Percentiles rank a stretch among this genome's conserved stretches.
These are phyloP conservation scores for Oryza australiensis DNA, from an alignment of 176 grass and related monocot species.

Conservation along the genomic window DNA sequence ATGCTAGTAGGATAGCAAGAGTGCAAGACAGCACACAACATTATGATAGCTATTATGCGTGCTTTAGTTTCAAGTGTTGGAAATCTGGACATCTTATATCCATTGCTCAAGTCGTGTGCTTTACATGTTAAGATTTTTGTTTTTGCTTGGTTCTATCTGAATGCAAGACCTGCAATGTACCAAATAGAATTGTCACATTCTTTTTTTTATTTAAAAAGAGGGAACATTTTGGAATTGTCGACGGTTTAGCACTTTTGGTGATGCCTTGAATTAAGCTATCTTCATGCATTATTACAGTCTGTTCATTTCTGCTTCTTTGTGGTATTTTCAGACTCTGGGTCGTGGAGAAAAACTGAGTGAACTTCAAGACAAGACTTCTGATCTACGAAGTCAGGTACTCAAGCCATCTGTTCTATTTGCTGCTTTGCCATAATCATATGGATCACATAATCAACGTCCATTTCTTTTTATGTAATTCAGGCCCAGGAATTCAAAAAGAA, in stretches of 20 bases:
- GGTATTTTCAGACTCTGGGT: slow-evolving; percentile 64
- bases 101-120: background rate
- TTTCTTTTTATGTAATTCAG: slow-evolving; percentile 43
- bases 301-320: background rate
- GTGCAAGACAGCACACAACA: background rate
- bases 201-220: background rate
- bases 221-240: background rate
- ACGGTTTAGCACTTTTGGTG: background rate
- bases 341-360: slow-evolving; percentile 80
- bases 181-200: background rate
- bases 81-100: background rate
- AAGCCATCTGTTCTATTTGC: background rate
- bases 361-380: slow-evolving; percentile 83
- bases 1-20: background rate
- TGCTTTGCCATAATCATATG: background rate
- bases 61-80: background rate
- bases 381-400: slow-evolving; percentile 73
- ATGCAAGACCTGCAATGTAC: background rate
- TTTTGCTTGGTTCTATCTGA: background rate
- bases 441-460: background rate
- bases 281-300: background rate
- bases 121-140: background rate
- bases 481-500: slow-evolving; percentile 93
- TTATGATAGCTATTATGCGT: slow-evolving; percentile 1
- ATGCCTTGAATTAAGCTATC: background rate